Evolutionary conservation across 2,329 filamentous ascomycete species (phyloP).

Genomic region (Chalaropsis ovoidea): DNA sequence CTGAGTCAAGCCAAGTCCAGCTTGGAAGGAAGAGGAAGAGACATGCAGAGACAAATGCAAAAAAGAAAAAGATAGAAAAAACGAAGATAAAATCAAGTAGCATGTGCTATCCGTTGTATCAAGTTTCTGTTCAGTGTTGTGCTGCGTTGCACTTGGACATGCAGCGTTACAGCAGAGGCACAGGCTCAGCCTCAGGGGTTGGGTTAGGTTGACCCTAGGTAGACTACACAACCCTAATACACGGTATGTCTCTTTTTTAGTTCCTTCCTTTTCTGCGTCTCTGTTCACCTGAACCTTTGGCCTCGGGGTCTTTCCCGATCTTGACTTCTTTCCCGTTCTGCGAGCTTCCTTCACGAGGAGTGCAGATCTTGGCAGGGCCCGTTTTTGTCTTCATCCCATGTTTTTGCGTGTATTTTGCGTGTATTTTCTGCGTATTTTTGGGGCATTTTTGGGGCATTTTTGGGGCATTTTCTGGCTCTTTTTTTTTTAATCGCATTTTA

Average conservation of each 20-base stretch:
- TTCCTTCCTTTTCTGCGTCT: neutral
- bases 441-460: no score
- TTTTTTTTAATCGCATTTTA: no score
- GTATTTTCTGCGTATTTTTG: no score
- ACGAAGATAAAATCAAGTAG: neutral
- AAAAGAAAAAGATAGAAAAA: neutral
- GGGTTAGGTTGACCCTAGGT: neutral
- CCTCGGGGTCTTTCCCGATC: neutral
- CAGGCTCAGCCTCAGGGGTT: slow-evolving; percentile 21
- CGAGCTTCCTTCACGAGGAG: neutral
- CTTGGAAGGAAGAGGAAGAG: slow-evolving; percentile 5
- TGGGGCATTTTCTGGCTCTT: no score
- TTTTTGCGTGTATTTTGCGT: slow-evolving; percentile 4
- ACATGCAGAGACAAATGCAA: neutral
- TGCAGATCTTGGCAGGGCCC: slow-evolving; percentile 2
- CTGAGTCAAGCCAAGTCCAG: slow-evolving; percentile 6
- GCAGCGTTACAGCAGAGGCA: slow-evolving; percentile 6
- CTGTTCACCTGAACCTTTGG: neutral
- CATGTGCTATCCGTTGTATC: no score
- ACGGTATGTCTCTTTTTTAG: neutral
- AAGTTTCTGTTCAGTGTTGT: slow-evolving; percentile 3
- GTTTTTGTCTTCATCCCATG: slow-evolving; percentile 11
- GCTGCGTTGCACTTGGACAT: slow-evolving; percentile 1
- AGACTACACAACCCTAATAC: no score
- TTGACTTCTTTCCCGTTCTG: slow-evolving; percentile 11